These are phyloP conservation scores for Skeletonema menzelii DNA, from an alignment of 108 stramenopile species.

Conservation along the genomic window DNA sequence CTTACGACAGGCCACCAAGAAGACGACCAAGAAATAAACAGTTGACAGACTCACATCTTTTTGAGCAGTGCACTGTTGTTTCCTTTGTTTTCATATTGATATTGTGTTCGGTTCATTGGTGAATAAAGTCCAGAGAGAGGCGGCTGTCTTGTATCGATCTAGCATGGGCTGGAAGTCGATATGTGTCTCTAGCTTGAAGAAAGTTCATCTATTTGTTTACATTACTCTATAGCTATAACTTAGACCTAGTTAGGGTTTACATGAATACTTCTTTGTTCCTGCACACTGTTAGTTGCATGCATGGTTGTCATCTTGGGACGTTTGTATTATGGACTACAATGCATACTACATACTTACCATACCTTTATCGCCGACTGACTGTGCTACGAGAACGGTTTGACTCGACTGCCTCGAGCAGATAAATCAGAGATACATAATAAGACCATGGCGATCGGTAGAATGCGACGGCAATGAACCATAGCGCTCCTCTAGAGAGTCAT, in stretches of 20 bases:
- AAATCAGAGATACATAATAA: too few species aligned
- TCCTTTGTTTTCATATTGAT: slow-evolving; percentile 2
- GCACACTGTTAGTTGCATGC: neutral
- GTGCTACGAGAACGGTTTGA: too few species aligned
- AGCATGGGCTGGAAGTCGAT: neutral
- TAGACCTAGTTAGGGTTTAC: neutral
- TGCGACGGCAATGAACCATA: too few species aligned
- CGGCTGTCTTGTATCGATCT: neutral
- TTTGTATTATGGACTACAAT: too few species aligned
- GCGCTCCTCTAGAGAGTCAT: too few species aligned
- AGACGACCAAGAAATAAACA: neutral
- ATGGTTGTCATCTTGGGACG: neutral
- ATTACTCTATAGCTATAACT: neutral
- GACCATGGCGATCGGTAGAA: too few species aligned
- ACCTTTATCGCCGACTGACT: too few species aligned
- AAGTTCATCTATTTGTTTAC: neutral
- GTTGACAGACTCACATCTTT: neutral
- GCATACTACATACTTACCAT: too few species aligned
- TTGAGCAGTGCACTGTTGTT: neutral
- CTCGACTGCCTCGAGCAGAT: too few species aligned
- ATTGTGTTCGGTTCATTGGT: neutral
- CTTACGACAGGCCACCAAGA: neutral
- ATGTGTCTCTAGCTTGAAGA: neutral
- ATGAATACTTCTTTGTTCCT: neutral
- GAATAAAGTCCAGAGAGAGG: neutral